These are phyloP conservation scores for Ganoderma sp. DNA, from an alignment of 1,284 basidiomycete species.

Conservation along the genomic window DNA sequence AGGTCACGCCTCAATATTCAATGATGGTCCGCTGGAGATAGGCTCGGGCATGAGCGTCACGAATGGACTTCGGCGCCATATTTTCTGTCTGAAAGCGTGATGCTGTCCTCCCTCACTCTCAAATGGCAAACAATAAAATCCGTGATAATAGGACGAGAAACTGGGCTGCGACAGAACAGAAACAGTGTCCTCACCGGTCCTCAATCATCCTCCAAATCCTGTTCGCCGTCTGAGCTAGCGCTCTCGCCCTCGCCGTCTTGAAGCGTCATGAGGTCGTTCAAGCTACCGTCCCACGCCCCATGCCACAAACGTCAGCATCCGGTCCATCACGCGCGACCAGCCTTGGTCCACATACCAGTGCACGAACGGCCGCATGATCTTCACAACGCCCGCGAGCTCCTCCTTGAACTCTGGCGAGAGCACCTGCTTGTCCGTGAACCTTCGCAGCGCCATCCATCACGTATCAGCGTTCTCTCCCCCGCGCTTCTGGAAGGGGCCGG, in stretches of 20 bases:
- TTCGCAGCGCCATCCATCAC: conserved; percentile 39
- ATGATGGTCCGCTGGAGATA: no score
- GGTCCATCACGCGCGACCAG: conserved; percentile 5
- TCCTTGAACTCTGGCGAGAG: conserved; percentile 70
- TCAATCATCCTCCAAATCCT: neutral
- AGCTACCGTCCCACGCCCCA: conserved; percentile 45
- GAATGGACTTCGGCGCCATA: no score
- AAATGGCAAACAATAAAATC: no score
- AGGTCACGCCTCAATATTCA: no score
- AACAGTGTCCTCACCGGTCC: no score
- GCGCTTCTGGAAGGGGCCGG: neutral
- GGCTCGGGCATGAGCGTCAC: no score
- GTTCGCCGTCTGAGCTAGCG: conserved; percentile 38
- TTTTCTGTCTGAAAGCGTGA: no score
- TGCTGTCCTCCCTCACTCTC: no score
- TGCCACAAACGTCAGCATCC: neutral
- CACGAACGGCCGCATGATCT: conserved; percentile 76
- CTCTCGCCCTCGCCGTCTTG: conserved; percentile 47
- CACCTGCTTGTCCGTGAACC: conserved; percentile 81
- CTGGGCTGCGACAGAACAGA: no score
- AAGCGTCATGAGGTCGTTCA: conserved; percentile 71
- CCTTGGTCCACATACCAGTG: conserved; percentile 66
- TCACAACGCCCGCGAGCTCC: conserved; percentile 59
- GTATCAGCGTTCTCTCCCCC: neutral
- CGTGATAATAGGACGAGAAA: no score